Base-by-base conservation (phyloP, 2,329 filamentous ascomycete species). In the Calonectria ilicicola region DNA sequence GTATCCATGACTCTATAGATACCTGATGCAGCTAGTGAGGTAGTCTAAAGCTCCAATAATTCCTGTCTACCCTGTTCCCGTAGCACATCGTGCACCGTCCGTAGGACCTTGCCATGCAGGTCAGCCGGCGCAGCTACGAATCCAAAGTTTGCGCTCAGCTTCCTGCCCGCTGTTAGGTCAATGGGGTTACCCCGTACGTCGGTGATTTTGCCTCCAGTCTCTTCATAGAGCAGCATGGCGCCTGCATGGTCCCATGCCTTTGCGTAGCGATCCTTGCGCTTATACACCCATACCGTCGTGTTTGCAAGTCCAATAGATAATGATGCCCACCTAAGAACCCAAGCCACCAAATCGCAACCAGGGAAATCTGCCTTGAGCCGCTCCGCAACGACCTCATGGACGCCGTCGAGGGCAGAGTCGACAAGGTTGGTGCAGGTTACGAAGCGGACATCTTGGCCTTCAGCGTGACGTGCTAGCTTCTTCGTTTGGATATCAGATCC, bases 41-140 rank as follows among this genome's bases (percentile, higher is more conserved):
- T n/a, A 27, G 12, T 8, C 15, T 60, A 60, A 56, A 47, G 29
- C 23, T 69, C 49, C 51, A 83, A 21, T 56, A 78, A 79, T 0
- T 76, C 78, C 0, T 75, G 74, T 26, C 80, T 79, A 0, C 79
- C 75, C 63, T 86, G 78, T 26, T 85, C 82, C 27, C 67, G 83
- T 76, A 98, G 85, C n/a, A 98, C 95, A 74, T 91, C 90, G 82
- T 93, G 93, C 2, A 98, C 96, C 6, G 90, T 94, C 76, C 91
- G 88, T 69, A 91, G 77, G 2, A 91, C 87, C 2, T 74, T 66
- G 0, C 49, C 82, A 72, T 91, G 89, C 8, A 87, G 64, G 6
- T 78, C 79, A 21, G 73, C 80, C 9, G 89, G 87, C 2, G 89
- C 89, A 0, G 88, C 90, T 5, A 91, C 86, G 53, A 91, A 91